Conservation (phyloP, 306 rosid species). For the Acacia melanoxylon region DNA sequence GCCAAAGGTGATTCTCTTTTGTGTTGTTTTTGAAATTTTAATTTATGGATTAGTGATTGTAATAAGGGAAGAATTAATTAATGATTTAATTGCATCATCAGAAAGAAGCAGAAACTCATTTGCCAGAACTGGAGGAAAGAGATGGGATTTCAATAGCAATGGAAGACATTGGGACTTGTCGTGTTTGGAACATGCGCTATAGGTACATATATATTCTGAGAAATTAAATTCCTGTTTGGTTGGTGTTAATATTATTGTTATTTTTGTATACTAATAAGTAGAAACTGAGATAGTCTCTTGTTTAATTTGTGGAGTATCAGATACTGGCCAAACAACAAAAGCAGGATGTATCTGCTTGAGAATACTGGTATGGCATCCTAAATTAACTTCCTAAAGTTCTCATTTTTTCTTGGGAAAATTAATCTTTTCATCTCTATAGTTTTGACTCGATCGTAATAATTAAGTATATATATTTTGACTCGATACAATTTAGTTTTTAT, state of each 20-base stretch:
- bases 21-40: not conserved
- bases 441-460: too few relatives aligned
- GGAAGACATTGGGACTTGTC: slow-evolving; percentile 16
- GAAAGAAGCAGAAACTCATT: slow-evolving; percentile 12
- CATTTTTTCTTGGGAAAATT: too few relatives aligned
- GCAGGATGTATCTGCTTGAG: slow-evolving; percentile 18
- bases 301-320: not conserved
- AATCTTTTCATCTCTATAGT: too few relatives aligned
- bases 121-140: slow-evolving; percentile 14
- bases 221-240: not conserved
- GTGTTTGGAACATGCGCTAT: slow-evolving; percentile 17
- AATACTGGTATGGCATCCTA: not conserved
- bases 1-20: not conserved
- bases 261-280: not conserved
- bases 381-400: not conserved
- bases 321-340: slow-evolving; percentile 19
- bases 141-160: slow-evolving; percentile 15
- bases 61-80: not conserved
- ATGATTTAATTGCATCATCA: not conserved
- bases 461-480: too few relatives aligned
- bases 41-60: not conserved
- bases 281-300: not conserved
- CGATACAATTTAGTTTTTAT: too few relatives aligned
- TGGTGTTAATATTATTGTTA: not conserved
- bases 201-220: not conserved